phyloP scores from a whole-genome alignment of 2,329 filamentous ascomycete genomes.

The Fusarium algeriense region DNA sequence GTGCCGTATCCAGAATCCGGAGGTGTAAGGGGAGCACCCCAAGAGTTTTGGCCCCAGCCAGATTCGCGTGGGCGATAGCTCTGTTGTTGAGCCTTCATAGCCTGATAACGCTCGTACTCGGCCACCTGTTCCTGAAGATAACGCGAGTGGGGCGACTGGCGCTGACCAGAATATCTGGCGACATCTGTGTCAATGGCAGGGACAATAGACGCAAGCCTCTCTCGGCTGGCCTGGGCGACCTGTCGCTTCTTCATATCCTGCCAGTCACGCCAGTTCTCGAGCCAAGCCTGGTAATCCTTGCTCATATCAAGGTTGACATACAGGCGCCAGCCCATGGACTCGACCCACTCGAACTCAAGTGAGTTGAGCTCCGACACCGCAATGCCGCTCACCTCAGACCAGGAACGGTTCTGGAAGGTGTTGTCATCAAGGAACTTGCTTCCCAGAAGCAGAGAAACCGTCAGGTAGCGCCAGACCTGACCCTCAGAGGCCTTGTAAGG shows the following conservation, averaged over 20 bases:
- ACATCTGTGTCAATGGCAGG: constrained; percentile 61
- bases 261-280: constrained; percentile 71
- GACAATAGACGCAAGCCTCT: constrained; percentile 62
- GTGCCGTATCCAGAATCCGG: constrained; percentile 73
- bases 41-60: constrained; percentile 60
- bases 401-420: constrained; percentile 96
- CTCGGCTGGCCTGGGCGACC: constrained; percentile 61
- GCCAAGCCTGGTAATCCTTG: constrained; percentile 76
- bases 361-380: constrained; percentile 84
- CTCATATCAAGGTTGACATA: constrained; percentile 86
- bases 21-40: constrained; percentile 66
- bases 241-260: constrained; percentile 67
- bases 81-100: constrained; percentile 57
- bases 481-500: constrained; percentile 72
- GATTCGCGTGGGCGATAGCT: constrained; percentile 60
- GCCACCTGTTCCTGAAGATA: constrained; percentile 68
- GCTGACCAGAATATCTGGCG: constrained; percentile 54
- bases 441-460: constrained; percentile 84
- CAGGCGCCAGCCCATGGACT: constrained; percentile 83
- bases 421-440: constrained; percentile 98
- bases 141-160: constrained; percentile 55
- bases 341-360: constrained; percentile 89
- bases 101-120: constrained; percentile 64
- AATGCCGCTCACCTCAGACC: constrained; percentile 95
- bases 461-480: constrained; percentile 88